phyloP scores from a whole-genome alignment of 1,284 basidiomycete genomes.

The Leccinum laetum region DNA sequence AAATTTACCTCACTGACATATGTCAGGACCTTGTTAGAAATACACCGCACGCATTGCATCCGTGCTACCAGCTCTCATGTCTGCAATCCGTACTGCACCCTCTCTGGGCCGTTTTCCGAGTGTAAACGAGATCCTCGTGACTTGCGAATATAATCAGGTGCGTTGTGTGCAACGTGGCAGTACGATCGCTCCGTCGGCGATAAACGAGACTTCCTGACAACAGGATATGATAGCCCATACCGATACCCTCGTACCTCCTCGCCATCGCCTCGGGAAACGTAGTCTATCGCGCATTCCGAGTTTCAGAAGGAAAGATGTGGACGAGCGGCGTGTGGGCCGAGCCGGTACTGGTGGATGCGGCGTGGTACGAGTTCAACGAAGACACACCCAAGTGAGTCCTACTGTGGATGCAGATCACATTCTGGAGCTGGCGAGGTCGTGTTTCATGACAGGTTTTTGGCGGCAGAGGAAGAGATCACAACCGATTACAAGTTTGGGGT shows the following conservation, averaged over 20 bases:
- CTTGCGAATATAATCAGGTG: constrained; percentile 50
- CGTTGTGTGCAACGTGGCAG: constrained; percentile 14
- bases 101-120: too few species aligned
- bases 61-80: too few species aligned
- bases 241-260: constrained; percentile 86
- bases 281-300: constrained; percentile 68
- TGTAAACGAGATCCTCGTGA: too few species aligned
- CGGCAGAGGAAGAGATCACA: too few species aligned
- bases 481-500: too few species aligned
- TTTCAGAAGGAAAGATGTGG: constrained; percentile 68
- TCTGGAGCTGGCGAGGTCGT: background rate
- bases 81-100: too few species aligned
- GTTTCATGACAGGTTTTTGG: too few species aligned
- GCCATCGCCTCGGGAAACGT: constrained; percentile 88
- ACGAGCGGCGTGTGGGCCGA: constrained; percentile 89
- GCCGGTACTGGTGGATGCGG: constrained; percentile 77
- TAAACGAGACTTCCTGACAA: background rate
- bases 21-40: background rate
- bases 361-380: constrained; percentile 87
- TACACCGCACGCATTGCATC: too few species aligned
- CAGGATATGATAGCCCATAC: constrained; percentile 53
- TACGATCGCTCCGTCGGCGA: background rate
- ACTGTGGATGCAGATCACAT: background rate
- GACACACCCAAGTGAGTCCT: constrained; percentile 68
- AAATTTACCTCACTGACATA: background rate